Percentiles rank a stretch among this genome's conserved stretches.
These are phyloP conservation scores for Penicillium pulvis DNA, from an alignment of 495 filamentous ascomycete genomes.

Conservation along the genomic window DNA sequence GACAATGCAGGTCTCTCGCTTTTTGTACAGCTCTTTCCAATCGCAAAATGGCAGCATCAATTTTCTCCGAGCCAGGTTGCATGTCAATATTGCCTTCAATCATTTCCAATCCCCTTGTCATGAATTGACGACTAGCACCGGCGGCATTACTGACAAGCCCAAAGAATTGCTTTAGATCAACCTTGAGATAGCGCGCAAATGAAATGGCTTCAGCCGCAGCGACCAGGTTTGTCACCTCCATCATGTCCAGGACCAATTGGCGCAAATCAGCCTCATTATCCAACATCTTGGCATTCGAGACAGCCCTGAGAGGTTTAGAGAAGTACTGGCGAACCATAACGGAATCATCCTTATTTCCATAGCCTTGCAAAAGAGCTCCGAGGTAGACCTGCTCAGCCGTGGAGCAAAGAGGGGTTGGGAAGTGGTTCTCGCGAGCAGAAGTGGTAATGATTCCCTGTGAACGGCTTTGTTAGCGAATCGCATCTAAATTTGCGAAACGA, in stretches of 20 bases:
- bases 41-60: constrained; percentile 57
- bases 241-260: constrained; percentile 58
- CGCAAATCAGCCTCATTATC: constrained; percentile 35
- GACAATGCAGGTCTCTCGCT: constrained; percentile 55
- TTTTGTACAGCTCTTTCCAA: constrained; percentile 63
- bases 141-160: constrained; percentile 71
- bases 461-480: constrained; percentile 12
- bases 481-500: neutral
- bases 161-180: constrained; percentile 67
- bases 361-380: constrained; percentile 59
- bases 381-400: constrained; percentile 72
- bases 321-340: constrained; percentile 65
- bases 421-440: constrained; percentile 59
- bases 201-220: constrained; percentile 66
- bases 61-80: constrained; percentile 39
- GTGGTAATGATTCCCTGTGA: constrained; percentile 69
- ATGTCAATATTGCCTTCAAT: constrained; percentile 36
- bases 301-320: constrained; percentile 41
- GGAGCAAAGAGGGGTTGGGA: constrained; percentile 71
- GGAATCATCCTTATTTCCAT: constrained; percentile 68
- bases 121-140: constrained; percentile 64
- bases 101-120: constrained; percentile 58
- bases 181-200: constrained; percentile 61
- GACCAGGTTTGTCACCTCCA: constrained; percentile 65
- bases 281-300: constrained; percentile 23